Conservation (phyloP, 768 basidiomycete species). For the Lactarius trivialis region DNA sequence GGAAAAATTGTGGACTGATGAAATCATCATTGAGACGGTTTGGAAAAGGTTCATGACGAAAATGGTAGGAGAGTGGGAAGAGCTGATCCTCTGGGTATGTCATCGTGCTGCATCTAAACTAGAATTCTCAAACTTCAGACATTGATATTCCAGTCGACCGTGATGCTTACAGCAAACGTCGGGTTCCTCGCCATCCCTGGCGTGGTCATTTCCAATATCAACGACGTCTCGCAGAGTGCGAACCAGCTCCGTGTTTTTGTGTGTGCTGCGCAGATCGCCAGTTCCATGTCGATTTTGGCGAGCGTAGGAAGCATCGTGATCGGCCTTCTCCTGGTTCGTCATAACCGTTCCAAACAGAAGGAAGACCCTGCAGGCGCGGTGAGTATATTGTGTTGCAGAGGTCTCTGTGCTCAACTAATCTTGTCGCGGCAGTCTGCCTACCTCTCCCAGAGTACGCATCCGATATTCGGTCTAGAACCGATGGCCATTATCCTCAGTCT, state of each 20-base stretch:
- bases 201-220: not conserved
- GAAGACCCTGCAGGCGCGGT: conserved; percentile 12
- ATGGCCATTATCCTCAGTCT: conserved; percentile 16
- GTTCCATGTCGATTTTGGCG: conserved; percentile 10
- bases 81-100: conserved; percentile 14
- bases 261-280: conserved; percentile 9
- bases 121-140: not conserved
- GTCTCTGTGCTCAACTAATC: not conserved
- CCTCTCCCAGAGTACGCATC: not conserved
- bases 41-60: conserved; percentile 17
- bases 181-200: conserved; percentile 17
- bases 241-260: not conserved
- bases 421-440: not conserved
- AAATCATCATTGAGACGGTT: conserved; percentile 4
- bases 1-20: conserved; percentile 16
- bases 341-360: conserved; percentile 9
- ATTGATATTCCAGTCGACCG: not conserved
- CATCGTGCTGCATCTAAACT: not conserved
- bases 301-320: conserved; percentile 18
- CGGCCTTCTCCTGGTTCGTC: conserved; percentile 14
- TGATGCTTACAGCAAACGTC: conserved; percentile 15
- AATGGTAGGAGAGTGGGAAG: conserved; percentile 12
- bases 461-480: conserved; percentile 9
- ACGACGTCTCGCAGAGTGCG: no score
- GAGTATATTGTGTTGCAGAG: not conserved